Base-by-base conservation (phyloP, 208 protist genomes). In the Leishmania aethiopica region DNA sequence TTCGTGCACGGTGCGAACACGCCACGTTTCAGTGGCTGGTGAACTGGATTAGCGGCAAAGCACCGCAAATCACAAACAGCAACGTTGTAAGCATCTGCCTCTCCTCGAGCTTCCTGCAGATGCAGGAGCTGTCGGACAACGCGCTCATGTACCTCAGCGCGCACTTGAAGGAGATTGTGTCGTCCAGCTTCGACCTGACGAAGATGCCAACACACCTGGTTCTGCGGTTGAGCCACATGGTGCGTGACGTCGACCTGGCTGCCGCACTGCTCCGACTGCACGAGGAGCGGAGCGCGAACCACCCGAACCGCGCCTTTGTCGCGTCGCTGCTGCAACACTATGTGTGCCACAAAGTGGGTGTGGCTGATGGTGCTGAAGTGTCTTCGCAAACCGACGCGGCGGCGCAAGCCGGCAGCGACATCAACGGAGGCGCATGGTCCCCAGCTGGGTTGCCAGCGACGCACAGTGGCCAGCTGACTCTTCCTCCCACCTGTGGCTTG, bases 1-100 rank as follows among this genome's bases (percentile, higher is more conserved):
- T 96, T 1, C 88, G 88, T 59, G 93, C 92, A 11, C 94, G 92
- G 74, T 96, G 93, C 77, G 90, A 95, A 19, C 78, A 94, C 69
- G 60, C 60, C 64, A 90, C 92, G 17, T 96, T 96, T 77, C 77
- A 88, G 22, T 96, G 93, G 91, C 81, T 96, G n/a, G 80, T 96
- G 69, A 57, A 84, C 40, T 93, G 92, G 85, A 64, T 95, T 53
- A 73, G 67, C 45, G 90, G 84, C 7, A 84, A 89, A 32, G 40
- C 80, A n/a, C 88, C 85, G 1, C 67, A 75, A 42, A 76, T 96
- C 66, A 92, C 89, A 1, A 77, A 73, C 17, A 40, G 76, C 37
- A 96, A 95, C 77, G 90, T 87, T 57, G 91, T 95, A 19, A 95
- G 89, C 28, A 80, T 96, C 37, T 82, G 87, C 8, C 87, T 96